A percentile compares a stretch with the other conserved stretches of the same genome.
phyloP scores from a whole-genome alignment of 2,329 filamentous ascomycete species.

The Trichophyton rubrum region DNA sequence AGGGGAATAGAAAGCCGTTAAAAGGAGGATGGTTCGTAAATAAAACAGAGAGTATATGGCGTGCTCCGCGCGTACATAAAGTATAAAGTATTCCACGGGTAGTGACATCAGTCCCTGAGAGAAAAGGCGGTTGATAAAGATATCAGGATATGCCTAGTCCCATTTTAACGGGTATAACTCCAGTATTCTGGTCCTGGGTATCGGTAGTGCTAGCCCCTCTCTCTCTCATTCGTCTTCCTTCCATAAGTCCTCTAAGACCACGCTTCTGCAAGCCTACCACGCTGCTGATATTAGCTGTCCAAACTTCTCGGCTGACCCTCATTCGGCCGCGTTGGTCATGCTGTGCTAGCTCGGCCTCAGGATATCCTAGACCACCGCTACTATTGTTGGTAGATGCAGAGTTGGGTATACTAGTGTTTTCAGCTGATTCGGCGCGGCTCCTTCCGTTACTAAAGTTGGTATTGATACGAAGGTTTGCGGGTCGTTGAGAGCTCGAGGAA shows the following conservation, averaged over 20 bases:
- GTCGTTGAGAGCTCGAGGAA: slow-evolving; percentile 11
- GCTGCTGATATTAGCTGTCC: slow-evolving; percentile 60
- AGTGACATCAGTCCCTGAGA: background rate
- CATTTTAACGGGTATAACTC: background rate
- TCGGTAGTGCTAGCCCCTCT: slow-evolving; percentile 21
- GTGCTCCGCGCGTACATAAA: background rate
- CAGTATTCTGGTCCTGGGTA: slow-evolving; percentile 16
- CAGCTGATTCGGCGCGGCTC: slow-evolving; percentile 30
- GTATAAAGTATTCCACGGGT: background rate
- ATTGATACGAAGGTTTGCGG: slow-evolving; percentile 27
- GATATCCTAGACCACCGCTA: slow-evolving; percentile 20
- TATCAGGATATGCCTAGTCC: slow-evolving; percentile 6
- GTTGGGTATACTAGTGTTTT: slow-evolving; percentile 27
- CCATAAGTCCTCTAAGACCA: slow-evolving; percentile 84
- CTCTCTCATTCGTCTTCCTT: slow-evolving; percentile 64
- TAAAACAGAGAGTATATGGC: background rate
- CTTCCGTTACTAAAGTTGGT: slow-evolving; percentile 22
- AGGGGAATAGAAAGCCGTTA: background rate
- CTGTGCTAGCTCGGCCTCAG: slow-evolving; percentile 22
- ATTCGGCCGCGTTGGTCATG: slow-evolving; percentile 21
- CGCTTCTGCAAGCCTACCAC: slow-evolving; percentile 94
- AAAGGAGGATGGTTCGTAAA: background rate
- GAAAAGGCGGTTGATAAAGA: too few species aligned
- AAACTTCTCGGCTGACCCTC: slow-evolving; percentile 49
- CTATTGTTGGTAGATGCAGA: slow-evolving; percentile 29